Base-by-base conservation (phyloP, 1,139 yeast genomes). In the Blastobotrys petasosporus region DNA sequence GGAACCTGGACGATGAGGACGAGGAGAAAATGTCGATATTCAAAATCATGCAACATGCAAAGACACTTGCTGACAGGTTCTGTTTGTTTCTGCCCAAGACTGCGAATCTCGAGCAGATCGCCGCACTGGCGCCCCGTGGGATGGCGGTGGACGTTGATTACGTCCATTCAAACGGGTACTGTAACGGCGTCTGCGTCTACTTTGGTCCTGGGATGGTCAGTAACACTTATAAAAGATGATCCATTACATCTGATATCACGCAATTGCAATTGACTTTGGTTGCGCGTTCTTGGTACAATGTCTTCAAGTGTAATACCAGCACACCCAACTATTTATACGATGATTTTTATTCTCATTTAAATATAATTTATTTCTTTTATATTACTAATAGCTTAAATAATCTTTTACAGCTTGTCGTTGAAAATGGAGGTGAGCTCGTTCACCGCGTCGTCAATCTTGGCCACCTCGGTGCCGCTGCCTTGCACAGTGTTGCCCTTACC, bases 401-500 rank as follows among this genome's bases (percentile, higher is more conserved):
- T 20, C 25, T 20, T n/a, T 36, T 50, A 47, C 46, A 55, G 32
- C 49, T 54, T 54, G 39, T 51, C 52, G 13, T 45, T 39, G 37
- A 88, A 74, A 48, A 79, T 63, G 56, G 74, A 70, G 52, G 74
- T 74, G 46, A 90, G 77, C 56, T 81, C 87, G 36, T 74, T 77
- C 53, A 90, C 72, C 29, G 98, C 99, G 37, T 73, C 76, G 38
- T 73, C 73, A 48, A 88, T 74, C 54, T 85, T 86, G 37, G 70
- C 74, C 35, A 80, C 76, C 52, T 86, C 85, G 58, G 82, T 87
- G 60, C 98, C 98, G 80, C 88, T 84, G 66, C 99, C 99, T 72
- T 92, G 98, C 55, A 88, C 87, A 50, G 90, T 81, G 57, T 88
- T 86, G 52, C 97, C 97, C 69, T 87, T 92, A 66, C 99, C 99